Evolutionary conservation across 176 grass and related monocot genomes (phyloP), one percentile per base, ranked within the genome.

Genomic region (Avena atlantica): DNA sequence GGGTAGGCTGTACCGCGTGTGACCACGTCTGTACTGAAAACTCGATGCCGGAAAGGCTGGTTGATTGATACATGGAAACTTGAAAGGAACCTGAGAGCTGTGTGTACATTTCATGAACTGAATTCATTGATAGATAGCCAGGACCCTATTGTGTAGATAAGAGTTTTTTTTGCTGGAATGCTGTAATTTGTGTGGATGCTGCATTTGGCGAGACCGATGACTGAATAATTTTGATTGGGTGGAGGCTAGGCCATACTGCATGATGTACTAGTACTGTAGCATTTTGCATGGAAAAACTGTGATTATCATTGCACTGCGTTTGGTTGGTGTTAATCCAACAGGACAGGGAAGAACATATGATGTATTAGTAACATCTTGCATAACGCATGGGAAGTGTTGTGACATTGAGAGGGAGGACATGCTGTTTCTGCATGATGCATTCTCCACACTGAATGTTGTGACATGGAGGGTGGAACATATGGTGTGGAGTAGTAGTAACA

Each of bases 401-500:
- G 65, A 16, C 29, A 29, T 65, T 4, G 62, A 65, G 62, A 65
- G 9, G n/a, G 59, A 62, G n/a, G 65, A 34, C 70, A 81, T 85
- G 51, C 89, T 85, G 84, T 85, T 93, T 70, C 87, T 85, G 70
- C 91, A 93, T 89, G 91, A 84, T 81, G 80, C 87, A 86, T 25
- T 25, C 25, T 25, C 25, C 1, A 1, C 25, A 25, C 25, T 25
- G 25, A 25, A 25, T 25, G 25, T 25, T 25, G 25, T 25, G 25
- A 25, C 25, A 25, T 25, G 51, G 51, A 15, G 51, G 3, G 51
- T 13, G 14, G 51, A 53, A 53, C 51, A 53, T 53, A 5, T 16
- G 51, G 3, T 53, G 40, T 29, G 25, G 25, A 29, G 27, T 42
- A 42, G 51, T 53, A 15, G 51, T 53, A 48, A 48, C 47, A 48